These are phyloP conservation scores for Rhodocollybia butyracea DNA, from an alignment of 768 basidiomycete genomes.

Conservation along the genomic window DNA sequence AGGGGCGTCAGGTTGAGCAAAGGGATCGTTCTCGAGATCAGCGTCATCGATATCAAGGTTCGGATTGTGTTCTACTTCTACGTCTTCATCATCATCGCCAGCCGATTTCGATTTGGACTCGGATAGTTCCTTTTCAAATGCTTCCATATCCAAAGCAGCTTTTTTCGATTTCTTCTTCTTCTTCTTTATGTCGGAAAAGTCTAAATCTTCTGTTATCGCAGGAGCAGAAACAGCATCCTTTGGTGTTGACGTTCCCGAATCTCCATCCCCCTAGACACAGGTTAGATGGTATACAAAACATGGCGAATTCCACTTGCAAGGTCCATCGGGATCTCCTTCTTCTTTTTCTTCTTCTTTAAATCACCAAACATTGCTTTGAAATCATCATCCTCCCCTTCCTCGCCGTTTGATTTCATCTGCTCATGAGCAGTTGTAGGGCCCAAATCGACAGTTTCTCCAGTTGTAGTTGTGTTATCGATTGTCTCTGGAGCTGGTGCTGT, in stretches of 20 bases:
- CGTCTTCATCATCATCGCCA: slow-evolving; percentile 52
- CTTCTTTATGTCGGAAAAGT: slow-evolving; percentile 96
- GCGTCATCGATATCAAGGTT: slow-evolving; percentile 73
- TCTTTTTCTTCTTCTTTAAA: slow-evolving; percentile 91
- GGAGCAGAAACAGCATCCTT: slow-evolving; percentile 35
- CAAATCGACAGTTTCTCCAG: slow-evolving; percentile 73
- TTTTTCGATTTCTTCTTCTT: slow-evolving; percentile 93
- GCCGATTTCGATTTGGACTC: slow-evolving; percentile 61
- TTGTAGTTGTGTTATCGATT: slow-evolving; percentile 67
- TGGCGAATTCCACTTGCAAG: slow-evolving; percentile 45
- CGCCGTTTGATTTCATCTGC: slow-evolving; percentile 57
- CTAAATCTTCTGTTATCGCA: slow-evolving; percentile 70
- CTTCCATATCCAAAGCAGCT: slow-evolving; percentile 84
- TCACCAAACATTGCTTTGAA: slow-evolving; percentile 85
- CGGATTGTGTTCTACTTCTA: slow-evolving; percentile 53
- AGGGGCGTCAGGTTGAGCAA: slow-evolving; percentile 52
- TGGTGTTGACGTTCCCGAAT: slow-evolving; percentile 64
- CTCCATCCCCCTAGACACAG: slow-evolving; percentile 47
- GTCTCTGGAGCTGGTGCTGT: slow-evolving; percentile 72
- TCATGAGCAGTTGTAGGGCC: slow-evolving; percentile 75
- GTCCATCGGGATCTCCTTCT: slow-evolving; percentile 86
- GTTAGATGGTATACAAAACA: slow-evolving; percentile 7
- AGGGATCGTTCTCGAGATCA: slow-evolving; percentile 88
- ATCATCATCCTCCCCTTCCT: slow-evolving; percentile 57
- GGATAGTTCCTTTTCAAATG: slow-evolving; percentile 90